A percentile compares a stretch with the other conserved stretches of the same genome.
Evolutionary conservation across 768 basidiomycete species (phyloP).

Genomic region (Chalciporus chontae): DNA sequence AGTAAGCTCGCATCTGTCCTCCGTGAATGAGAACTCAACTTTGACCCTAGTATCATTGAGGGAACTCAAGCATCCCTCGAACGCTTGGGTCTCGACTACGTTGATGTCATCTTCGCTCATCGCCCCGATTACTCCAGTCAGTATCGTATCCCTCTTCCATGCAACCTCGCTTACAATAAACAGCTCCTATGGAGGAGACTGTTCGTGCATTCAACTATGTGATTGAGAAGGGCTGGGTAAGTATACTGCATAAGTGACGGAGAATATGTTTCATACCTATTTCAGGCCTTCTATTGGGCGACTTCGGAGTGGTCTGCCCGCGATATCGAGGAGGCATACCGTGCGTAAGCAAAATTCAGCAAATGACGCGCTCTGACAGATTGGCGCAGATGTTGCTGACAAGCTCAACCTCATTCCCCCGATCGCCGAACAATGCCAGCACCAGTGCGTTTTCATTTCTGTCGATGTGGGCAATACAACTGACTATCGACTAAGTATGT

Average conservation of each 20-base stretch:
- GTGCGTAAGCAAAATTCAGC: conserved; percentile 14
- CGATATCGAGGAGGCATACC: conserved; percentile 44
- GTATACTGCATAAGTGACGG: not conserved
- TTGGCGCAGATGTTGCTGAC: conserved; percentile 41
- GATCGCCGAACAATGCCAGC: conserved; percentile 50
- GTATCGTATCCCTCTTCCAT: conserved; percentile 1
- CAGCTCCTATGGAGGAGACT: conserved; percentile 48
- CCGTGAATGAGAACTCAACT: not conserved
- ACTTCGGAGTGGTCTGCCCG: conserved; percentile 56
- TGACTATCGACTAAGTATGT: conserved; percentile 34
- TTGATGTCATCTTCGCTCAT: conserved; percentile 49
- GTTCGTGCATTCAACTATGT: conserved; percentile 58
- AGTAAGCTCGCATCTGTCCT: conserved; percentile 15
- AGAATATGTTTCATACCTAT: not conserved
- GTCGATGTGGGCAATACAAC: no score
- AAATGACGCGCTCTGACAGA: not conserved
- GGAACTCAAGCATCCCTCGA: conserved; percentile 48
- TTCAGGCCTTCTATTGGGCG: conserved; percentile 43
- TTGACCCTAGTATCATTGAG: conserved; percentile 46
- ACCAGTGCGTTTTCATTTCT: conserved; percentile 30
- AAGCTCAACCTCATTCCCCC: conserved; percentile 48
- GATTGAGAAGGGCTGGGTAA: conserved; percentile 46
- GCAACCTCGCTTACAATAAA: conserved; percentile 1
- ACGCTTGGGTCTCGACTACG: conserved; percentile 52
- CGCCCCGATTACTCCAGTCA: conserved; percentile 39